phyloP scores from a whole-genome alignment of 306 rosid genomes.

The Trifolium fragiferum region DNA sequence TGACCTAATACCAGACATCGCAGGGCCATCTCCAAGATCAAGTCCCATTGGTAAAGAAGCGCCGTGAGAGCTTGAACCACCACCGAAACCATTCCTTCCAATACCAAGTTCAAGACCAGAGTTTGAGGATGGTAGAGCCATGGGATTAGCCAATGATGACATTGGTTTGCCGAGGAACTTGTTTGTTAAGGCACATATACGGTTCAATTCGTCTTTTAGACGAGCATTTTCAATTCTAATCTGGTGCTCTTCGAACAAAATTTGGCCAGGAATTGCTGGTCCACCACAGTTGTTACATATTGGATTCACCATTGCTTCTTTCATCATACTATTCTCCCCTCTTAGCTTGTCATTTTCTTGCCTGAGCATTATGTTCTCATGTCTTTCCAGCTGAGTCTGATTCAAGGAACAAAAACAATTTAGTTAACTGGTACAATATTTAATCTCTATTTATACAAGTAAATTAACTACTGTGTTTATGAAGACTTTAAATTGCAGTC shows the following conservation, averaged over 20 bases:
- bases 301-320: constrained; percentile 87
- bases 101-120: constrained; percentile 74
- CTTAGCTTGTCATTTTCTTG: constrained; percentile 94
- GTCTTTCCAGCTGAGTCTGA: constrained; percentile 96
- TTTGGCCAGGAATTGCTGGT: constrained; percentile 88
- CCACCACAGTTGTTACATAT: constrained; percentile 85
- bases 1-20: constrained; percentile 52
- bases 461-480: neutral
- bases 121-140: constrained; percentile 55
- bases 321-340: constrained; percentile 83
- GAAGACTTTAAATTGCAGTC: neutral
- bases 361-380: constrained; percentile 80
- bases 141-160: constrained; percentile 58
- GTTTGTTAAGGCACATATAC: constrained; percentile 69
- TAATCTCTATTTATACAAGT: constrained; percentile 6
- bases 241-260: constrained; percentile 90
- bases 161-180: constrained; percentile 88
- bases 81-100: constrained; percentile 72
- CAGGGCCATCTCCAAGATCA: constrained; percentile 69
- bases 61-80: constrained; percentile 47
- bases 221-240: constrained; percentile 90
- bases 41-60: constrained; percentile 62
- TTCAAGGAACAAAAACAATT: constrained; percentile 34
- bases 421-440: constrained; percentile 11
- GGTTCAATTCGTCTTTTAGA: constrained; percentile 71